These are phyloP conservation scores for Arthrobotrys entomopaga DNA, from an alignment of 2,329 filamentous ascomycete genomes.

Conservation along the genomic window DNA sequence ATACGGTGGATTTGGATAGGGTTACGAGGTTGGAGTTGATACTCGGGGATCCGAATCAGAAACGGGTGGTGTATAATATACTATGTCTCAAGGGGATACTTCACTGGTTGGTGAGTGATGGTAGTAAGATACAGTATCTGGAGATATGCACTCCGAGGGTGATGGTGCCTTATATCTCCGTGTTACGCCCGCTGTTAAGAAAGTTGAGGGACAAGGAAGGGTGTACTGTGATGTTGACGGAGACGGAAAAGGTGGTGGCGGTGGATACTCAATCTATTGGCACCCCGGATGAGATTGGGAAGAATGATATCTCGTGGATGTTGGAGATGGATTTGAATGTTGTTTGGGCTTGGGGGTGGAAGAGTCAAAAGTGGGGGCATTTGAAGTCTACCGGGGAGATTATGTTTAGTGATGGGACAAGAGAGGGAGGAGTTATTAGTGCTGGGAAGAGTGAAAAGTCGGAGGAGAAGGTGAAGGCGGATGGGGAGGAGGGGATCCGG, in stretches of 20 bases:
- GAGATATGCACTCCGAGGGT: slow-evolving; percentile 10
- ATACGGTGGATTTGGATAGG: slow-evolving; percentile 2
- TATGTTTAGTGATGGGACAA: not conserved
- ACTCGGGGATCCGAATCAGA: slow-evolving; percentile 30
- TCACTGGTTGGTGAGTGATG: slow-evolving; percentile 5
- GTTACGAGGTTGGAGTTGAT: slow-evolving; percentile 20
- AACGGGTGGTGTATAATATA: slow-evolving; percentile 25
- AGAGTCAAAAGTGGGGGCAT: slow-evolving; percentile 11
- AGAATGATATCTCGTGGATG: slow-evolving; percentile 36
- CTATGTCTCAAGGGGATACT: slow-evolving; percentile 29
- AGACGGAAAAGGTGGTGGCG: not conserved
- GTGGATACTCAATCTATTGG: too few species aligned
- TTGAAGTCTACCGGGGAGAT: slow-evolving; percentile 4
- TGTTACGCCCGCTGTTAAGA: slow-evolving; percentile 1
- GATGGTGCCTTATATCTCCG: slow-evolving; percentile 17
- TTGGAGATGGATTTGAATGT: slow-evolving; percentile 12
- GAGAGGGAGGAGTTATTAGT: not conserved
- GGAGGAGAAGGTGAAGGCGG: slow-evolving; percentile 1
- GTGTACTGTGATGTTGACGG: not conserved
- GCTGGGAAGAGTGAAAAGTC: not conserved
- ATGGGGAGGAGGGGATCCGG: slow-evolving; percentile 3
- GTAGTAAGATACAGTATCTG: slow-evolving; percentile 4
- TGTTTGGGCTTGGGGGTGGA: slow-evolving; percentile 26
- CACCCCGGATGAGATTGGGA: not conserved
- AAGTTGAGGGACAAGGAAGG: slow-evolving; percentile 18